Conservation (phyloP, 2,329 filamentous ascomycete species). For the Alternaria panax region DNA sequence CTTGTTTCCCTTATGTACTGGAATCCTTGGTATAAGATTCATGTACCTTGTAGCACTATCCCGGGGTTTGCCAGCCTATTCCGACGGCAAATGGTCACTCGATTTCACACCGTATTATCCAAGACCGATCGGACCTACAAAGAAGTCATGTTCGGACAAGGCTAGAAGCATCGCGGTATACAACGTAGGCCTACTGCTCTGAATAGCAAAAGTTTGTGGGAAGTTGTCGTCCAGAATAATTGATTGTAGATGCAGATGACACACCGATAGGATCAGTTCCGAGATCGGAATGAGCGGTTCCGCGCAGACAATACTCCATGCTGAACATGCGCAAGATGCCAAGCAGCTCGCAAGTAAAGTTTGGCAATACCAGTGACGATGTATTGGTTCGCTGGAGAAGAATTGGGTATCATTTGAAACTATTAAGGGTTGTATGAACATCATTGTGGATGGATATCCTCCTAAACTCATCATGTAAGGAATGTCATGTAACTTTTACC, state of each 20-base stretch:
- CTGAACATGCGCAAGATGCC: not conserved
- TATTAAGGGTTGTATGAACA: not conserved
- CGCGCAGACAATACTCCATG: not conserved
- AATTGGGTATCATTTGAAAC: conserved; percentile 10
- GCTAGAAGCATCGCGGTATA: not conserved
- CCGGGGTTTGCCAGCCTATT: conserved; percentile 10
- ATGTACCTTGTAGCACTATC: not conserved
- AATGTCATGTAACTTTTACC: conserved; percentile 3
- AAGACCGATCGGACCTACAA: not conserved
- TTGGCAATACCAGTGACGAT: not conserved
- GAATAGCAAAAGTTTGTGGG: not conserved
- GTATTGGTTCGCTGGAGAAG: not conserved
- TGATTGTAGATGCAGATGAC: not conserved
- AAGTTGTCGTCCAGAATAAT: not conserved
- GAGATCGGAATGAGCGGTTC: conserved; percentile 18
- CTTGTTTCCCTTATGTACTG: not conserved
- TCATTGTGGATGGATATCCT: not conserved
- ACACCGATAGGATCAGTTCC: conserved; percentile 8
- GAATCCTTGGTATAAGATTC: not conserved
- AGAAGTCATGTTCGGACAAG: not conserved
- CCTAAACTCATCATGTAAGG: not conserved
- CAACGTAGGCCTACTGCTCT: not conserved
- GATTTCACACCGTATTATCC: not conserved
- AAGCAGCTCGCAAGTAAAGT: not conserved
- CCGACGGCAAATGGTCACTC: conserved; percentile 19